A percentile compares a stretch with the other conserved stretches of the same genome.
Conservation (phyloP, 2,329 filamentous ascomycete species). For the Diaporthe vaccinii region DNA sequence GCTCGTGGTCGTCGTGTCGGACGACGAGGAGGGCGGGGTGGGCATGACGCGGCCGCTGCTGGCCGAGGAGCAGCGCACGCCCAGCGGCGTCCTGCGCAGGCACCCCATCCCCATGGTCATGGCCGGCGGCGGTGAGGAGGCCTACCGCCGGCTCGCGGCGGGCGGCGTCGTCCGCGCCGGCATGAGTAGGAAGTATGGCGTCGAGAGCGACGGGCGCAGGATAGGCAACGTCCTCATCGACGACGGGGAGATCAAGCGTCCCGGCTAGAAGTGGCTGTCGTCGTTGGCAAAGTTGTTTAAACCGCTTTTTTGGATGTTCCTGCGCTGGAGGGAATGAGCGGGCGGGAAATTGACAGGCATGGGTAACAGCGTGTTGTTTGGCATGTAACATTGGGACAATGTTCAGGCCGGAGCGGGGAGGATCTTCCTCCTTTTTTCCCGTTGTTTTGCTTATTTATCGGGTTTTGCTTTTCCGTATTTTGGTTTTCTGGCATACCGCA, state of each 20-base stretch:
- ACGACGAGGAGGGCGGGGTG: slow-evolving; percentile 59
- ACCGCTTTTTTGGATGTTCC: not conserved
- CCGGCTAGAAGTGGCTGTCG: not conserved
- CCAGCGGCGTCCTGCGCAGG: slow-evolving; percentile 75
- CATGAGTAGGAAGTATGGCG: slow-evolving; percentile 81
- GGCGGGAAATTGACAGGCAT: not conserved
- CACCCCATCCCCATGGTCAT: slow-evolving; percentile 87
- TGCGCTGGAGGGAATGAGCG: not conserved
- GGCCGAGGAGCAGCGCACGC: slow-evolving; percentile 79
- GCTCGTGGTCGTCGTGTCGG: slow-evolving; percentile 83
- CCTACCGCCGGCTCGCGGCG: slow-evolving; percentile 71
- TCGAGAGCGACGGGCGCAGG: slow-evolving; percentile 83
- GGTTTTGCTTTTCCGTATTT: not conserved
- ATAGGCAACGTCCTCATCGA: slow-evolving; percentile 83
- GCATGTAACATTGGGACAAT: not conserved
- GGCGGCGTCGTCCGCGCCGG: slow-evolving; percentile 75
- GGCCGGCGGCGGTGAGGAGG: slow-evolving; percentile 78
- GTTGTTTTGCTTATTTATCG: not conserved
- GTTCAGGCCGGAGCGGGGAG: not conserved
- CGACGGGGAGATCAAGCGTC: slow-evolving; percentile 48
- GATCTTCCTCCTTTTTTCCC: not conserved
- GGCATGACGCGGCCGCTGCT: slow-evolving; percentile 74
- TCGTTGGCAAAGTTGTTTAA: not conserved
- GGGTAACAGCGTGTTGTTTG: not conserved
- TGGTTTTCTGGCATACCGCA: slow-evolving; percentile 5